Conservation (phyloP, 495 filamentous ascomycete species). For the Astrocystis sublimbata region DNA sequence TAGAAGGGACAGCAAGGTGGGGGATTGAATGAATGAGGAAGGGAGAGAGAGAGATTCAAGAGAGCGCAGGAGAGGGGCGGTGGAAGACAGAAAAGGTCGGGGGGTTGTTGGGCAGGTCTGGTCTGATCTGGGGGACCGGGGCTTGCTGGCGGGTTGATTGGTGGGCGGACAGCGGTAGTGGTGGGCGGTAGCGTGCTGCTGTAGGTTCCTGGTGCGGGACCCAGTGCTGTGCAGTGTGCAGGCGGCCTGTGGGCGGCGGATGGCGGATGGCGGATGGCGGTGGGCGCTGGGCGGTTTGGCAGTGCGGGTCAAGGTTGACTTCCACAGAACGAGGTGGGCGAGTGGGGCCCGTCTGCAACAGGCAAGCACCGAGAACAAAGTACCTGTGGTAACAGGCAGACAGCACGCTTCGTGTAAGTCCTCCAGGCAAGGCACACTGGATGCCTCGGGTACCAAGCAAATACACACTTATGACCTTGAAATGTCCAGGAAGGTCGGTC, state of each 20-base stretch:
- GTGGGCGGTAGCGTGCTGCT: slow-evolving; percentile 8
- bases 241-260: slow-evolving; percentile 12
- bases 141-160: slow-evolving; percentile 14
- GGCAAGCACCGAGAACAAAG: slow-evolving; percentile 24
- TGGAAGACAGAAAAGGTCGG: slow-evolving; percentile 35
- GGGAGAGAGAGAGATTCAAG: slow-evolving; percentile 26
- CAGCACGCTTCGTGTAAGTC: slow-evolving; percentile 5
- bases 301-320: slow-evolving; percentile 27
- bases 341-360: slow-evolving; percentile 25
- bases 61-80: slow-evolving; percentile 28
- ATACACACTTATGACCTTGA: no score
- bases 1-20: slow-evolving; percentile 16
- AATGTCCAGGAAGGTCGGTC: slow-evolving; percentile 2
- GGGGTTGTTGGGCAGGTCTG: slow-evolving; percentile 26
- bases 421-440: slow-evolving; percentile 8
- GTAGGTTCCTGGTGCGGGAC: background rate
- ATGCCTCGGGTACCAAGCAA: slow-evolving; percentile 5
- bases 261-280: slow-evolving; percentile 3
- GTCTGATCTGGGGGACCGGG: no score
- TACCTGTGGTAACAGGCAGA: slow-evolving; percentile 9
- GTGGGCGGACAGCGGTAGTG: slow-evolving; percentile 4
- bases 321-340: no score
- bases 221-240: no score
- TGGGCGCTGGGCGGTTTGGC: slow-evolving; percentile 12
- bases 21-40: slow-evolving; percentile 18